These are phyloP conservation scores for Eucalyptus coolabah DNA, from an alignment of 345 rosid genomes.

Conservation along the genomic window DNA sequence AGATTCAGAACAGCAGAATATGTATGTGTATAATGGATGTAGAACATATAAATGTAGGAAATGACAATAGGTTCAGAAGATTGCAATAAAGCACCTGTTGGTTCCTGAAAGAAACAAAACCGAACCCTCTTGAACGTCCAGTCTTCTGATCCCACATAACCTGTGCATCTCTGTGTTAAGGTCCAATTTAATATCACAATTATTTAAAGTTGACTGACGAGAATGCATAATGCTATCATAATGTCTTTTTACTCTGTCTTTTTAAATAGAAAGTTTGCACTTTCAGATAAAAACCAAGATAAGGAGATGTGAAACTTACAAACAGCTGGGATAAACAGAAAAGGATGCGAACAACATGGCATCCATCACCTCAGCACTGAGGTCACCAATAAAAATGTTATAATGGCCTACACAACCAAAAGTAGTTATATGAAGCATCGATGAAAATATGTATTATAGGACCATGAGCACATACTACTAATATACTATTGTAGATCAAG, in stretches of 20 bases:
- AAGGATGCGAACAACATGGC: slow-evolving; percentile 86
- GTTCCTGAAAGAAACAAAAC: slow-evolving; percentile 89
- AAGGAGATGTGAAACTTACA: slow-evolving; percentile 34
- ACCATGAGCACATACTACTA: neutral
- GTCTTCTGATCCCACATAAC: slow-evolving; percentile 98
- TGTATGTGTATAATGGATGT: neutral
- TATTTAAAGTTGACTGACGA: neutral
- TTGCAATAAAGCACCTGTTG: slow-evolving; percentile 45
- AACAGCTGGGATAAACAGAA: slow-evolving; percentile 79
- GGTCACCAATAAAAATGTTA: slow-evolving; percentile 96
- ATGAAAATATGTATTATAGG: neutral
- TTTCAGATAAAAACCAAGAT: neutral
- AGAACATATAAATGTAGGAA: neutral
- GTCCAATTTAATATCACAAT: neutral
- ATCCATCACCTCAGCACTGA: slow-evolving; percentile 95
- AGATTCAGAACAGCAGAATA: neutral
- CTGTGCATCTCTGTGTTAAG: slow-evolving; percentile 39
- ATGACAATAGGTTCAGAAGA: neutral
- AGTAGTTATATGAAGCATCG: neutral
- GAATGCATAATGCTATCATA: neutral
- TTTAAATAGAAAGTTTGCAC: neutral
- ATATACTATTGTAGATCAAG: neutral
- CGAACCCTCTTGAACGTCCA: slow-evolving; percentile 96
- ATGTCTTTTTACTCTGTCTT: neutral
- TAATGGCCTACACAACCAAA: slow-evolving; percentile 49